Percentiles rank a stretch among this genome's conserved stretches.
Evolutionary conservation across 352 stramenopile genomes (phyloP).

Genomic region (Globisporangium cylindrosporum): DNA sequence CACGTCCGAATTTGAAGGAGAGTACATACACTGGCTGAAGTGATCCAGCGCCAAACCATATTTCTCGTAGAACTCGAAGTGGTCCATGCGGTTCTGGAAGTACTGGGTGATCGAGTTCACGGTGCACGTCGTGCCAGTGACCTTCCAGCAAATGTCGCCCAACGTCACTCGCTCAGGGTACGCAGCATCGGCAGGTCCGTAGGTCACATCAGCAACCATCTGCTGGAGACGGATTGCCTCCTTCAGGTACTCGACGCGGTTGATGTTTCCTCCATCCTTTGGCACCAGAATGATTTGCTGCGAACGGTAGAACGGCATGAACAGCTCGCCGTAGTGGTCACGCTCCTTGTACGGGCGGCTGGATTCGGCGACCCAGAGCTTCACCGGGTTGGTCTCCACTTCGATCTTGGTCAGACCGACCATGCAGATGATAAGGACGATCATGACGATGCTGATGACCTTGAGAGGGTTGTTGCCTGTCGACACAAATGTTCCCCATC

Average conservation of each 20-base stretch:
- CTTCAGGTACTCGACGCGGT: constrained; percentile 44
- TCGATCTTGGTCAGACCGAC: constrained; percentile 41
- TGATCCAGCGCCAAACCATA: constrained; percentile 47
- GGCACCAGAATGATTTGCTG: constrained; percentile 64
- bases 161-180: constrained; percentile 25
- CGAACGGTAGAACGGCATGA: constrained; percentile 73
- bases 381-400: constrained; percentile 60
- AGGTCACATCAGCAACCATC: constrained; percentile 35
- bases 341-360: constrained; percentile 55
- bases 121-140: constrained; percentile 55
- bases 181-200: constrained; percentile 26
- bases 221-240: constrained; percentile 53
- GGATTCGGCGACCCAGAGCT: constrained; percentile 59
- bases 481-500: constrained; percentile 41
- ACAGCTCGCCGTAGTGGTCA: constrained; percentile 60
- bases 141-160: constrained; percentile 67
- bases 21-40: constrained; percentile 60
- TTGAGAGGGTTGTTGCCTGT: constrained; percentile 35
- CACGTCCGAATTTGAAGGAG: constrained; percentile 49
- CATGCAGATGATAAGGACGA: constrained; percentile 34
- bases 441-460: constrained; percentile 35
- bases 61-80: constrained; percentile 58
- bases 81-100: constrained; percentile 58
- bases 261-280: constrained; percentile 59
- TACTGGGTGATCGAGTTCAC: constrained; percentile 64